Conservation (phyloP, 1,139 yeast genomes). For the Ogataea hybrid region DNA sequence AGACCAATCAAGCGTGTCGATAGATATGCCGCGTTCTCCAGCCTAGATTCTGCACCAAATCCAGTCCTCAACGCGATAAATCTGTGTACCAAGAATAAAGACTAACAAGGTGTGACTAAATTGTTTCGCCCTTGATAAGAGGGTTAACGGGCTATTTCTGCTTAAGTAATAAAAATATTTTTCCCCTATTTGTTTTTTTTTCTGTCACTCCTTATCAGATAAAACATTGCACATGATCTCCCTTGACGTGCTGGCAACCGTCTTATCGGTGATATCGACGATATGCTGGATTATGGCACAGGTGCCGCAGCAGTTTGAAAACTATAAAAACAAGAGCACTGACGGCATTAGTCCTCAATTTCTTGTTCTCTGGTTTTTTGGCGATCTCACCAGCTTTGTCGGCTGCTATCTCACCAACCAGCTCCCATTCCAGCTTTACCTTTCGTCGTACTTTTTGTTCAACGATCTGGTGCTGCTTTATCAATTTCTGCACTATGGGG, state of each 20-base stretch:
- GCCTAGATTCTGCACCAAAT: conserved; percentile 4
- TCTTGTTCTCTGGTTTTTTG: conserved; percentile 74
- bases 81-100: conserved; percentile 4
- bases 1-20: not conserved
- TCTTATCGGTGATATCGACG: conserved; percentile 39
- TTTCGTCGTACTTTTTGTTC: conserved; percentile 70
- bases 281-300: conserved; percentile 79
- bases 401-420: conserved; percentile 81
- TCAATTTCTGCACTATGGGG: conserved; percentile 69
- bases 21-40: not conserved
- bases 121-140: conserved; percentile 13
- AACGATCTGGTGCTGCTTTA: conserved; percentile 69
- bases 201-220: conserved; percentile 1
- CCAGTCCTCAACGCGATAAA: conserved; percentile 2
- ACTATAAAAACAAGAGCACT: conserved; percentile 71
- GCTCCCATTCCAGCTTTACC: conserved; percentile 69
- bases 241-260: conserved; percentile 10
- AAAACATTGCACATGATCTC: not conserved
- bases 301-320: conserved; percentile 77
- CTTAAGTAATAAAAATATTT: not conserved
- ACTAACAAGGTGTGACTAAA: conserved; percentile 11
- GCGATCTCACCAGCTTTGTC: conserved; percentile 70
- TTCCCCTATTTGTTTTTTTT: not conserved
- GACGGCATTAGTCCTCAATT: conserved; percentile 80
- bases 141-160: conserved; percentile 1